Evolutionary conservation across 441 rosid genomes (phyloP).

Genomic region (Macaranga tanarius): DNA sequence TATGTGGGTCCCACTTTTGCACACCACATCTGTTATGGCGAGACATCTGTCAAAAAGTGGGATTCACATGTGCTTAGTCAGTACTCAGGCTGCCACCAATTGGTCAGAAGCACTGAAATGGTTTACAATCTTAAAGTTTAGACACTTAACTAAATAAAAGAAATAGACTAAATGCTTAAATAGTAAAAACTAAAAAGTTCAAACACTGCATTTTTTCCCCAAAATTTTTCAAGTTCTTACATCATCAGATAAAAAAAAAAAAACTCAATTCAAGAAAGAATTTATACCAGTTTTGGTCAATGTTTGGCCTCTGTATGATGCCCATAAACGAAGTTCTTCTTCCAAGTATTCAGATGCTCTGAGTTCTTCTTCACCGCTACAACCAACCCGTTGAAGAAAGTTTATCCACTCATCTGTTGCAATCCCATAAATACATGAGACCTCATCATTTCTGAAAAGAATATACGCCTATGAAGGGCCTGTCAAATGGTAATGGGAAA

Average conservation of each 20-base stretch:
- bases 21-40: too few species aligned
- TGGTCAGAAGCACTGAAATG: too few species aligned
- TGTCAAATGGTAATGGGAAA: background rate
- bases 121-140: too few species aligned
- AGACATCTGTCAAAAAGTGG: too few species aligned
- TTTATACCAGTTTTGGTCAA: slow-evolving; percentile 70
- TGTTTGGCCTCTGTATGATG: slow-evolving; percentile 90
- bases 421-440: slow-evolving; percentile 19
- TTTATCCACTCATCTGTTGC: slow-evolving; percentile 83
- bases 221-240: background rate
- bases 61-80: too few species aligned
- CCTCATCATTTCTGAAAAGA: slow-evolving; percentile 5
- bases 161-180: too few species aligned
- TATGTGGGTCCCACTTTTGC: too few species aligned
- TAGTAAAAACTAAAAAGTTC: too few species aligned
- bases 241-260: background rate
- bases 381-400: slow-evolving; percentile 48
- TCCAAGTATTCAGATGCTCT: slow-evolving; percentile 26
- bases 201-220: too few species aligned
- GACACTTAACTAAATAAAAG: too few species aligned
- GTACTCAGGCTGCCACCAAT: too few species aligned
- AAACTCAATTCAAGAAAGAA: background rate
- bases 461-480: background rate
- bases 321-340: slow-evolving; percentile 62
- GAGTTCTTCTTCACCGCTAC: slow-evolving; percentile 28